phyloP scores from a whole-genome alignment of 2,329 filamentous ascomycete species.

The Fusarium oxysporum region DNA sequence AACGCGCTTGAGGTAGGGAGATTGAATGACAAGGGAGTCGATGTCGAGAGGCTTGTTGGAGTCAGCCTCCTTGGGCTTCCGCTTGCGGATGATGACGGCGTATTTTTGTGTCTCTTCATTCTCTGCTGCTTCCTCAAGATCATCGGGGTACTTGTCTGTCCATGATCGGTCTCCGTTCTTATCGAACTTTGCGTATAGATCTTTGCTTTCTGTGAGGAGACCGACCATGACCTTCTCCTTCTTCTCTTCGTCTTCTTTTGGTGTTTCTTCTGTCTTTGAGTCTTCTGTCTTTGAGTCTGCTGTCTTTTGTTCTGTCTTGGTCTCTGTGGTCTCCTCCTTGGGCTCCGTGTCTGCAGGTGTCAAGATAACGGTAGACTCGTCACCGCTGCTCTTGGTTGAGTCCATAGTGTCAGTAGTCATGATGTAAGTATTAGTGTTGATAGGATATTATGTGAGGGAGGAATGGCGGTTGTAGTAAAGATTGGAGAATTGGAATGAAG shows the following conservation, averaged over 20 bases:
- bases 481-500: not conserved
- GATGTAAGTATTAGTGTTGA: not conserved
- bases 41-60: constrained; percentile 70
- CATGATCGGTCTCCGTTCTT: constrained; percentile 63
- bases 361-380: constrained; percentile 36
- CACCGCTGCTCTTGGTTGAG: constrained; percentile 39
- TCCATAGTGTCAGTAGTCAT: constrained; percentile 38
- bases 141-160: constrained; percentile 66
- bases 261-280: constrained; percentile 11
- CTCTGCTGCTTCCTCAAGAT: constrained; percentile 67
- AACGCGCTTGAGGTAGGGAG: constrained; percentile 67
- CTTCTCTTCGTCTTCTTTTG: constrained; percentile 24
- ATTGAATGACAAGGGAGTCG: constrained; percentile 73
- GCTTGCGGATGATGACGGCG: constrained; percentile 69
- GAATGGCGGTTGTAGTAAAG: not conserved
- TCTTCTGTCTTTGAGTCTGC: constrained; percentile 15
- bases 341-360: constrained; percentile 39
- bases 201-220: constrained; percentile 54
- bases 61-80: constrained; percentile 63
- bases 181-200: constrained; percentile 59
- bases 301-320: constrained; percentile 27
- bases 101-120: constrained; percentile 71
- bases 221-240: constrained; percentile 47
- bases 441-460: not conserved
- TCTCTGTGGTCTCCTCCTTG: constrained; percentile 23